Conservation (phyloP, 139 green algal species). For the Chlamydomonas incerta region DNA sequence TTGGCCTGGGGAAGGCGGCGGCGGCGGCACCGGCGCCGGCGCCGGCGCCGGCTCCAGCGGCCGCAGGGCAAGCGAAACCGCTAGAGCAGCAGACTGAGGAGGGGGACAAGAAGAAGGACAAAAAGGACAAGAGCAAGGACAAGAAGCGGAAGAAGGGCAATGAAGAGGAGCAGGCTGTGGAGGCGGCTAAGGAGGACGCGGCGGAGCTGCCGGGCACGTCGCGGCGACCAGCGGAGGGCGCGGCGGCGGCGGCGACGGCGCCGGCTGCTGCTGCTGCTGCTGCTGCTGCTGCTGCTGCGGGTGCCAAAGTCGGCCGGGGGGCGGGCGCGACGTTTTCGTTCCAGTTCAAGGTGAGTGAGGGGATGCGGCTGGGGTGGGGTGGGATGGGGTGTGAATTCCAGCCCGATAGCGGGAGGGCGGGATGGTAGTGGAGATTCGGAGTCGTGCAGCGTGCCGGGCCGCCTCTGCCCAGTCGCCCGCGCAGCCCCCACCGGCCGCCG, state of each 20-base stretch:
- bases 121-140: neutral
- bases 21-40: neutral
- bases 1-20: neutral
- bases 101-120: neutral
- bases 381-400: too few relatives aligned
- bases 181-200: neutral
- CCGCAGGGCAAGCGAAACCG: neutral
- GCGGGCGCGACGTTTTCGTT: neutral
- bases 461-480: too few relatives aligned
- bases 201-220: neutral
- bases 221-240: neutral
- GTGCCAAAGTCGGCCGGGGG: neutral
- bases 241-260: neutral
- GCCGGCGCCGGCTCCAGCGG: neutral
- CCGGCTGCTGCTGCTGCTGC: neutral
- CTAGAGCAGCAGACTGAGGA: too few relatives aligned
- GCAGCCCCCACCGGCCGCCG: too few relatives aligned
- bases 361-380: too few relatives aligned
- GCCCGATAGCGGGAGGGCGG: too few relatives aligned
- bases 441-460: too few relatives aligned
- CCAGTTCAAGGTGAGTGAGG: conserved; percentile 7
- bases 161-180: neutral
- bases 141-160: neutral
- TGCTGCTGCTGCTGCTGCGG: neutral
- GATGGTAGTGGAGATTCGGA: too few relatives aligned